Percentiles rank a stretch among this genome's conserved stretches.
Evolutionary conservation across 495 filamentous ascomycete species (phyloP).

Genomic region (Pseudevernia furfuracea): DNA sequence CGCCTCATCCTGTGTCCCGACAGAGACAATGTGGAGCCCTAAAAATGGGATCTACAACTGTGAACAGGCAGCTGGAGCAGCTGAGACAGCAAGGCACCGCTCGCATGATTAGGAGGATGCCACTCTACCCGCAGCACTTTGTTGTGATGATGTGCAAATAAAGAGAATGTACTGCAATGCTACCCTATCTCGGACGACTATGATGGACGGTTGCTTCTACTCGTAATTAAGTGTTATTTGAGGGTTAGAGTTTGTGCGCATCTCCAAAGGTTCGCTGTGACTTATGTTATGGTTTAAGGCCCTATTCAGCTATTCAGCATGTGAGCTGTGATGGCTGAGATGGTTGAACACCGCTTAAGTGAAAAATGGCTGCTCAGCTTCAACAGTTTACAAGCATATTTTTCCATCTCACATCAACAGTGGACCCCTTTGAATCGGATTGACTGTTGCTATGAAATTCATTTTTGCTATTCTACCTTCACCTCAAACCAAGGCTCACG

Average conservation of each 20-base stretch:
- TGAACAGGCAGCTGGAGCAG: background rate
- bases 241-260: background rate
- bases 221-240: background rate
- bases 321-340: background rate
- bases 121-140: background rate
- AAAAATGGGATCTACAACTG: background rate
- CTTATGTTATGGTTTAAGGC: background rate
- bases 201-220: background rate
- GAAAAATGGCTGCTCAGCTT: slow-evolving; percentile 1
- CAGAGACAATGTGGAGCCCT: background rate
- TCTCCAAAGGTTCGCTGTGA: background rate
- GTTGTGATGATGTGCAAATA: background rate
- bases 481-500: background rate
- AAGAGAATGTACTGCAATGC: background rate
- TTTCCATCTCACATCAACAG: background rate
- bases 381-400: background rate
- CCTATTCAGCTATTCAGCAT: background rate
- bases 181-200: background rate
- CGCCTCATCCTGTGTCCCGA: background rate
- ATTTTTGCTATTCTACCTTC: background rate
- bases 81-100: background rate
- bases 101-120: background rate
- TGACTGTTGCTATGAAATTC: background rate
- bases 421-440: background rate
- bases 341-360: background rate